Conservation (phyloP, 1,284 basidiomycete species). For the Malassezia psittaci region DNA sequence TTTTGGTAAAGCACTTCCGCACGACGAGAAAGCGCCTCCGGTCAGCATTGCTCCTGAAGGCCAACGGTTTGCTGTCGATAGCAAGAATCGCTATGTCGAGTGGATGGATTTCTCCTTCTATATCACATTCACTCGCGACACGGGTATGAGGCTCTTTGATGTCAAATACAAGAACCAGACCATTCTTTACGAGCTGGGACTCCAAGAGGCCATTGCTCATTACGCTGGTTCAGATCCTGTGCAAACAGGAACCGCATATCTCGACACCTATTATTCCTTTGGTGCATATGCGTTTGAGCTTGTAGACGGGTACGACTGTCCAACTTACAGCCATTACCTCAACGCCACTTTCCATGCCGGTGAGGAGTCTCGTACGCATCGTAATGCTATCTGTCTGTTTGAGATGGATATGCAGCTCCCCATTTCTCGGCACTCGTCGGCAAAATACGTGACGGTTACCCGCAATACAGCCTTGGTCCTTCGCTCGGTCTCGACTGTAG, state of each 20-base stretch:
- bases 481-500: conserved; percentile 56
- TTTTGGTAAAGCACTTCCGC: conserved; percentile 17
- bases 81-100: conserved; percentile 54
- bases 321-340: conserved; percentile 58
- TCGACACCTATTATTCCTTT: conserved; percentile 42
- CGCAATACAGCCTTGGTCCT: conserved; percentile 53
- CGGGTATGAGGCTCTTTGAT: conserved; percentile 61
- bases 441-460: conserved; percentile 47
- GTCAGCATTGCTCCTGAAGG: conserved; percentile 56
- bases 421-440: conserved; percentile 57
- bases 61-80: conserved; percentile 56
- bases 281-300: conserved; percentile 54
- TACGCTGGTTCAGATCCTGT: conserved; percentile 57
- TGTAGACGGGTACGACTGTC: conserved; percentile 52
- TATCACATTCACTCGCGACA: conserved; percentile 58
- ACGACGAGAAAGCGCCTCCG: conserved; percentile 40
- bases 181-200: conserved; percentile 57
- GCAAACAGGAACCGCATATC: conserved; percentile 58
- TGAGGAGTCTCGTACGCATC: conserved; percentile 51
- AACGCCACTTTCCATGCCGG: conserved; percentile 55
- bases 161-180: conserved; percentile 57
- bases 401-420: conserved; percentile 57
- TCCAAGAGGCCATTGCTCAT: conserved; percentile 43
- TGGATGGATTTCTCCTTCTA: conserved; percentile 62
- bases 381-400: conserved; percentile 58